Evolutionary conservation across 805 yeast species (phyloP).

Genomic region (Candida incommunis): DNA sequence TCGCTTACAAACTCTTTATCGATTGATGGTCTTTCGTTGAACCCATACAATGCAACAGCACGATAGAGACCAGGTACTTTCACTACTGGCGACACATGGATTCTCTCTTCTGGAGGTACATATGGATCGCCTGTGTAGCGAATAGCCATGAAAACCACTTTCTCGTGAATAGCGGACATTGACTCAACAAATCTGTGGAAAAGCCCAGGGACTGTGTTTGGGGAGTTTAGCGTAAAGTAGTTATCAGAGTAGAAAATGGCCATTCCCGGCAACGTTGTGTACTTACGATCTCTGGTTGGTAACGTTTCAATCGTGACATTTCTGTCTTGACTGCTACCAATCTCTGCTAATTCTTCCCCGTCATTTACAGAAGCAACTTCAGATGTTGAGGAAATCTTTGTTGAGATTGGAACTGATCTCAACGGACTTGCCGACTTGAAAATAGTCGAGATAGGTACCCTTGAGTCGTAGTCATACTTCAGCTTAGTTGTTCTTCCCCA

Average conservation of each 20-base stretch:
- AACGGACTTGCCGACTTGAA: neutral
- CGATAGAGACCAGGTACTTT: constrained; percentile 32
- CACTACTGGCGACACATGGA: constrained; percentile 27
- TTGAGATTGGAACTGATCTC: neutral
- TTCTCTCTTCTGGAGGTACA: constrained; percentile 26
- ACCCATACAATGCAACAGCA: constrained; percentile 36
- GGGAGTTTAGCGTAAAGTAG: constrained; percentile 22
- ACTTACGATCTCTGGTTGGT: constrained; percentile 5
- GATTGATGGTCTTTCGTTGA: constrained; percentile 15
- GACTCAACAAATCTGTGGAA: constrained; percentile 25
- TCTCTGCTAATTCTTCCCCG: neutral
- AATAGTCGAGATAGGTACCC: constrained; percentile 13
- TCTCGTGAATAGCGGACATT: constrained; percentile 30
- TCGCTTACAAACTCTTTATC: constrained; percentile 3
- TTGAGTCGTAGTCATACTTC: constrained; percentile 23
- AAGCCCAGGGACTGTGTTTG: constrained; percentile 32
- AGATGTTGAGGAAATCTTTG: neutral
- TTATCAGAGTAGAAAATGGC: constrained; percentile 29
- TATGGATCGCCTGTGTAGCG: constrained; percentile 30
- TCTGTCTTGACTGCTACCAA: neutral
- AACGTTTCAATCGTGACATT: constrained; percentile 2
- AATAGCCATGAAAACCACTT: constrained; percentile 30
- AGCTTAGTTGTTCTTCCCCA: constrained; percentile 30
- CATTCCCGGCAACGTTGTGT: constrained; percentile 19
- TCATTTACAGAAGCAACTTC: neutral